phyloP scores from a whole-genome alignment of 106 monocot genomes.

The Allium fistulosum region DNA sequence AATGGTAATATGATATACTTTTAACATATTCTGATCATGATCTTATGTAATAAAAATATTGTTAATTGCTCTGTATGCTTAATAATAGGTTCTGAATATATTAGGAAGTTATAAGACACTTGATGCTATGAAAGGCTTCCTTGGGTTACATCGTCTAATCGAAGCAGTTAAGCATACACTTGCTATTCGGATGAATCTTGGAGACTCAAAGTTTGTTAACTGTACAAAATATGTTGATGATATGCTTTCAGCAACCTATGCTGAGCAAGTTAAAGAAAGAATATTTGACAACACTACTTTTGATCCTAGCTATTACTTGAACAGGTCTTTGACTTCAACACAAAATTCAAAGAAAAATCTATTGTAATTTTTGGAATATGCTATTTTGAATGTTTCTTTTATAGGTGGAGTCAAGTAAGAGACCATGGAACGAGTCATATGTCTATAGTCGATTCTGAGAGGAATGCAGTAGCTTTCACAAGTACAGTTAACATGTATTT shows the following conservation, averaged over 20 bases:
- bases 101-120: conserved; percentile 34
- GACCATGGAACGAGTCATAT: conserved; percentile 95
- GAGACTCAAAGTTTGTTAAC: conserved; percentile 53
- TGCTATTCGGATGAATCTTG: conserved; percentile 56
- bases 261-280: conserved; percentile 31
- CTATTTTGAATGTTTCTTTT: not conserved
- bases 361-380: too few relatives aligned
- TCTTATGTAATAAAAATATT: not conserved
- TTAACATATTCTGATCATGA: not conserved
- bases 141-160: conserved; percentile 49
- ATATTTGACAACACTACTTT: conserved; percentile 64
- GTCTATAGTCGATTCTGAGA: conserved; percentile 67
- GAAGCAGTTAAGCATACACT: conserved; percentile 66
- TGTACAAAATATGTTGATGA: conserved; percentile 15
- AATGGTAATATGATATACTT: conserved; percentile 43
- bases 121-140: conserved; percentile 25
- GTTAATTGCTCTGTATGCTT: not conserved
- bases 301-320: conserved; percentile 38
- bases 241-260: conserved; percentile 47
- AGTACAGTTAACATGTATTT: conserved; percentile 71
- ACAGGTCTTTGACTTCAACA: conserved; percentile 15
- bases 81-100: conserved; percentile 44
- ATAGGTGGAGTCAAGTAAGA: conserved; percentile 70
- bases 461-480: conserved; percentile 91
- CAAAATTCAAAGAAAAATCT: too few relatives aligned